phyloP scores from a whole-genome alignment of 345 rosid genomes.

The thale cress (Arabidopsis thaliana) region DNA sequence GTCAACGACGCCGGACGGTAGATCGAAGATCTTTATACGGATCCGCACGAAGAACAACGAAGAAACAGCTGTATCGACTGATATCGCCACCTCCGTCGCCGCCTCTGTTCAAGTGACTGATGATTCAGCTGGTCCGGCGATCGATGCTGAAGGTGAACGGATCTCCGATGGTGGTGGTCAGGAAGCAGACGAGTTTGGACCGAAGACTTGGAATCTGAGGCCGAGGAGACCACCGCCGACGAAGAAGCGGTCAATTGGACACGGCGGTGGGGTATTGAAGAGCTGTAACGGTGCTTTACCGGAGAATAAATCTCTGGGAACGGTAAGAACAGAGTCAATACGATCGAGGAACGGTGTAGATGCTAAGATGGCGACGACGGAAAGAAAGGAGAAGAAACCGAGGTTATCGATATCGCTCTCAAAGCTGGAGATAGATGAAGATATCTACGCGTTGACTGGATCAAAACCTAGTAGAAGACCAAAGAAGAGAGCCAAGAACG shows the following conservation, averaged over 20 bases:
- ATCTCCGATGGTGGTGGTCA: slow-evolving; percentile 48
- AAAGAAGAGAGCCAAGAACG: slow-evolving; percentile 68
- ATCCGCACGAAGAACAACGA: slow-evolving; percentile 48
- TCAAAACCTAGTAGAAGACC: slow-evolving; percentile 73
- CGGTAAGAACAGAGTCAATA: slow-evolving; percentile 39
- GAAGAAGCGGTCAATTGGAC: slow-evolving; percentile 46
- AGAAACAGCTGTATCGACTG: slow-evolving; percentile 32
- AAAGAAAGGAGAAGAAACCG: slow-evolving; percentile 55
- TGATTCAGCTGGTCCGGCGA: slow-evolving; percentile 11
- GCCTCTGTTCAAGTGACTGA: slow-evolving; percentile 4
- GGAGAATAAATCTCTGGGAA: slow-evolving; percentile 46
- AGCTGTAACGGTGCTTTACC: slow-evolving; percentile 37
- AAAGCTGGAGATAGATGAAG: slow-evolving; percentile 78
- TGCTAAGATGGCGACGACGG: slow-evolving; percentile 35
- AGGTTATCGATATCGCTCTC: slow-evolving; percentile 64
- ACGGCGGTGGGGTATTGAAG: slow-evolving; percentile 42
- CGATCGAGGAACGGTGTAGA: slow-evolving; percentile 46
- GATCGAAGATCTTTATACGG: slow-evolving; percentile 60
- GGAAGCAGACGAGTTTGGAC: slow-evolving; percentile 49
- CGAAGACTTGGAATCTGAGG: slow-evolving; percentile 76
- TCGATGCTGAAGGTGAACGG: slow-evolving; percentile 53
- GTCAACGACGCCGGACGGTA: slow-evolving; percentile 46
- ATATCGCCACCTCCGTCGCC: slow-evolving; percentile 22
- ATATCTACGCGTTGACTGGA: slow-evolving; percentile 70
- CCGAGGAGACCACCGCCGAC: slow-evolving; percentile 54